These are phyloP conservation scores for Clonostachys chloroleuca DNA, from an alignment of 2,329 filamentous ascomycete genomes.

Conservation along the genomic window DNA sequence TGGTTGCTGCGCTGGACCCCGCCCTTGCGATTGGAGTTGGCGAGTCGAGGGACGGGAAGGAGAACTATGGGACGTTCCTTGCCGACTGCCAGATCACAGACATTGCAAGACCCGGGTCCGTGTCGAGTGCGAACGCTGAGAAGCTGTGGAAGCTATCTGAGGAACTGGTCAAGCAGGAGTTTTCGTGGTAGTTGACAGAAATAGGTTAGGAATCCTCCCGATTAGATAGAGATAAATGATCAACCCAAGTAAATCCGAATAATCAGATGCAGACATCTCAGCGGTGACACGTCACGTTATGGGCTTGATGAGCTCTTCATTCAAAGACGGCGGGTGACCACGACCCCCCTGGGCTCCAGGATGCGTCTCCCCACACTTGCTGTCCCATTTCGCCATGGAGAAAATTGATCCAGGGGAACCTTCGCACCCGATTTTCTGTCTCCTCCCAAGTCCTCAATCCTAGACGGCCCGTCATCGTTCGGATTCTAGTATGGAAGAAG, in stretches of 20 bases:
- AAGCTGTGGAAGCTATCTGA: constrained; percentile 20
- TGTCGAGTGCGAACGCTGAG: constrained; percentile 14
- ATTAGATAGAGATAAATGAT: too few relatives aligned
- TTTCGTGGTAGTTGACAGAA: constrained; percentile 9
- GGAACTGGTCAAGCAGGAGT: constrained; percentile 17
- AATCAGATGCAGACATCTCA: too few relatives aligned
- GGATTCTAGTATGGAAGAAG: background rate
- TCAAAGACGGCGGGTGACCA: too few relatives aligned
- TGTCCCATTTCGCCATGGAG: background rate
- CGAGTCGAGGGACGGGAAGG: constrained; percentile 14
- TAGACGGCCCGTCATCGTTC: background rate
- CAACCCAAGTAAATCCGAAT: too few relatives aligned
- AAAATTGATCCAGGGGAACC: background rate
- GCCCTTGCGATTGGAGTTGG: constrained; percentile 16
- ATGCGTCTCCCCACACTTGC: background rate
- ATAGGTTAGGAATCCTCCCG: too few relatives aligned
- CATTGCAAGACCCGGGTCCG: constrained; percentile 16
- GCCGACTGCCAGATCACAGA: constrained; percentile 10
- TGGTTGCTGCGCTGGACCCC: constrained; percentile 23
- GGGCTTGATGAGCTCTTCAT: too few relatives aligned
- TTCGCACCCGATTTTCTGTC: background rate
- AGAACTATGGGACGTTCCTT: constrained; percentile 15
- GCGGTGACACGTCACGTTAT: too few relatives aligned
- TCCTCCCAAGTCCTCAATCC: background rate
- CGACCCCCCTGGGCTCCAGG: too few relatives aligned